Conservation (phyloP, 2,329 filamentous ascomycete genomes). For the Curvularia eragrostidis region DNA sequence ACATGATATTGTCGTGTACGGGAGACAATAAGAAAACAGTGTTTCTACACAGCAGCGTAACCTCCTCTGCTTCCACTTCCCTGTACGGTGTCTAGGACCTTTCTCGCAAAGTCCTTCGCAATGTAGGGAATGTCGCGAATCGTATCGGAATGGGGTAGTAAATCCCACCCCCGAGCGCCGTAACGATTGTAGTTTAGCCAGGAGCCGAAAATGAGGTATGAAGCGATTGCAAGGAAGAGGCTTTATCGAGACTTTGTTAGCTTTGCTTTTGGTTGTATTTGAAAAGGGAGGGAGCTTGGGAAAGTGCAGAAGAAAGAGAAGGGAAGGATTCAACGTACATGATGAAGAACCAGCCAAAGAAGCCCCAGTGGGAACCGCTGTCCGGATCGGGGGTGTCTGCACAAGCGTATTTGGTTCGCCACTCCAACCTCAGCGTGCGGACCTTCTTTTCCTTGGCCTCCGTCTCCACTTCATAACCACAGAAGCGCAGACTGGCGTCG, state of each 20-base stretch:
- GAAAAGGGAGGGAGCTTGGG: neutral
- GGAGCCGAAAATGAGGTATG: constrained; percentile 96
- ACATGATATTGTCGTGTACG: too few relatives aligned
- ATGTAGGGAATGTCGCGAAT: constrained; percentile 93
- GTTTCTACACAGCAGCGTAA: constrained; percentile 81
- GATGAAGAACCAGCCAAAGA: constrained; percentile 97
- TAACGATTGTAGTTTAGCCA: constrained; percentile 99
- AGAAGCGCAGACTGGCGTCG: constrained; percentile 71
- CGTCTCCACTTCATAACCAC: constrained; percentile 69
- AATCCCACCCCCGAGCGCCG: constrained; percentile 92
- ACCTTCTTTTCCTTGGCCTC: constrained; percentile 56
- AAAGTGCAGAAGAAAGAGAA: neutral
- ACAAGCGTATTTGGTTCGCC: constrained; percentile 89
- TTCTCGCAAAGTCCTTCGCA: constrained; percentile 83
- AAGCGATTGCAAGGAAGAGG: constrained; percentile 80
- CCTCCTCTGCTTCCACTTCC: constrained; percentile 84
- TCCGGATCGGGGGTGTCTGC: constrained; percentile 53
- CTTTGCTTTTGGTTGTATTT: neutral
- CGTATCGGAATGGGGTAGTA: constrained; percentile 89
- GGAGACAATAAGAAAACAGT: neutral
- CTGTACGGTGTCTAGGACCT: constrained; percentile 82
- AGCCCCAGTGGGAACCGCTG: constrained; percentile 75
- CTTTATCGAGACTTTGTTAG: constrained; percentile 55
- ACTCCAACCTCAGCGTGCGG: constrained; percentile 76
- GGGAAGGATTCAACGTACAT: constrained; percentile 67